Conservation (phyloP, 345 rosid genomes). For the Arabis alpina region DNA sequence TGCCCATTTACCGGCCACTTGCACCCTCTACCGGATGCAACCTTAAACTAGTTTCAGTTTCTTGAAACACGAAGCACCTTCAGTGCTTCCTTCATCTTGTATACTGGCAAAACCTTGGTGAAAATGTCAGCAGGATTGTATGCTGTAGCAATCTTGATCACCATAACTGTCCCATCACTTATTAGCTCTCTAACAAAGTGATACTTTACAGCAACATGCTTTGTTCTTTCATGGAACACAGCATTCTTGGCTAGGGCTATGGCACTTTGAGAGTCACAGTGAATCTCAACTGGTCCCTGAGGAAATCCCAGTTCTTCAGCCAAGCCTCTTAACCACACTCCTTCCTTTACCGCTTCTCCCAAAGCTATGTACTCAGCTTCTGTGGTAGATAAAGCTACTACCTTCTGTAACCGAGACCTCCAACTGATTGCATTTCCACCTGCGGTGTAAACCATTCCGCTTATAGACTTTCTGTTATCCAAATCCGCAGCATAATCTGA, state of each 20-base stretch:
- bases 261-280: not conserved
- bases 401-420: not conserved
- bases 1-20: too few relatives aligned
- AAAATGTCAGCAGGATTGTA: too few relatives aligned
- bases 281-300: not conserved
- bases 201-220: not conserved
- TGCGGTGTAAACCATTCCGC: not conserved
- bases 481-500: not conserved
- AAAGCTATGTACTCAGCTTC: not conserved
- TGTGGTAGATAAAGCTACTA: not conserved
- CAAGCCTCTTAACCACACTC: not conserved
- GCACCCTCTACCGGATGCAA: too few relatives aligned
- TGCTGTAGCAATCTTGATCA: too few relatives aligned
- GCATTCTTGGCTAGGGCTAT: not conserved
- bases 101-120: too few relatives aligned
- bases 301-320: not conserved
- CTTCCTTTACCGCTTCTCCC: not conserved
- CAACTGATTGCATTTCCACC: not conserved
- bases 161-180: too few relatives aligned
- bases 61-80: too few relatives aligned
- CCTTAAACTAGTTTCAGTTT: too few relatives aligned
- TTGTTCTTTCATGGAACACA: not conserved
- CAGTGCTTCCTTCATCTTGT: too few relatives aligned
- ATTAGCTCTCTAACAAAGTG: not conserved
- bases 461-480: not conserved